Conservation (phyloP, 106 monocot genomes). For the Apostasia shenzhenica region DNA sequence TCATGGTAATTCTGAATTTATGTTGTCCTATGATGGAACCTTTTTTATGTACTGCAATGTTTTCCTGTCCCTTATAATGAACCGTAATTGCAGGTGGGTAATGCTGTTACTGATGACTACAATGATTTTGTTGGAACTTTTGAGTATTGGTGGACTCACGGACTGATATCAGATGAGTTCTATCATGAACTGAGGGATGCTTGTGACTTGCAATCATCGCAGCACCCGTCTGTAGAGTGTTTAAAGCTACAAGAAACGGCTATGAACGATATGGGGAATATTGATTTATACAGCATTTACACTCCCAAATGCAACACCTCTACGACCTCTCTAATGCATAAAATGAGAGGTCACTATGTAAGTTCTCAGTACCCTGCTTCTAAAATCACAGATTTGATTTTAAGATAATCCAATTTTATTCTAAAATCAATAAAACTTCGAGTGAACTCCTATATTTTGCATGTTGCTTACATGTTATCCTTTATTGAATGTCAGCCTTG, state of each 20-base stretch:
- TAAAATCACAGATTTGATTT: background rate
- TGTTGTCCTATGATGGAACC: background rate
- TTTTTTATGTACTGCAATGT: background rate
- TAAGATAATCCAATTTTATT: no score
- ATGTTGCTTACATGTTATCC: background rate
- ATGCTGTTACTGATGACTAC: slow-evolving; percentile 96
- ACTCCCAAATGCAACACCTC: slow-evolving; percentile 51
- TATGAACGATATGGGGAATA: slow-evolving; percentile 57
- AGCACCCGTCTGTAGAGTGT: slow-evolving; percentile 69
- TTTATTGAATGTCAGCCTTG: slow-evolving; percentile 47
- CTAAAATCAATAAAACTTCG: no score
- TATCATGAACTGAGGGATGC: slow-evolving; percentile 48
- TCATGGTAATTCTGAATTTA: slow-evolving; percentile 56
- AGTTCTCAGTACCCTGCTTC: slow-evolving; percentile 13
- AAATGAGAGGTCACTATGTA: slow-evolving; percentile 73
- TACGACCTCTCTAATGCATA: slow-evolving; percentile 25
- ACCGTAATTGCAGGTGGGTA: slow-evolving; percentile 59
- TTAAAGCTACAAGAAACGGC: slow-evolving; percentile 45
- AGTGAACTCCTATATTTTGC: no score
- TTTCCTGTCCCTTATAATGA: background rate
- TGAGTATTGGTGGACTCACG: slow-evolving; percentile 99
- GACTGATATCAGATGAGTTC: slow-evolving; percentile 72
- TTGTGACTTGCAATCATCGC: slow-evolving; percentile 46
- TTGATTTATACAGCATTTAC: slow-evolving; percentile 91
- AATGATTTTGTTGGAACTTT: slow-evolving; percentile 91